These are phyloP conservation scores for Larix sibirica DNA, from an alignment of 83 land plant genomes.

Conservation along the genomic window DNA sequence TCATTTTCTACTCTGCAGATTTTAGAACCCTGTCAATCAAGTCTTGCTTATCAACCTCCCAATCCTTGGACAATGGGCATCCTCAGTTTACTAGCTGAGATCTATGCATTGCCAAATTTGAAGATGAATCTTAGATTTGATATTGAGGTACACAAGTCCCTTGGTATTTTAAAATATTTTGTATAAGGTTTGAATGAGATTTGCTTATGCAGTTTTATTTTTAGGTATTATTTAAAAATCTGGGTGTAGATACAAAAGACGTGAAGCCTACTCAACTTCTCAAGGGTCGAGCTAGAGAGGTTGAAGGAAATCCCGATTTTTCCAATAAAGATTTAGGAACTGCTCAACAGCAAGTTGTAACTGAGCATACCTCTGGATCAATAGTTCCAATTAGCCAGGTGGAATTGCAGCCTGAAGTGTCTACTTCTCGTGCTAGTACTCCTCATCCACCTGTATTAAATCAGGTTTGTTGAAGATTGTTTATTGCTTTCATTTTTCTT, in stretches of 20 bases:
- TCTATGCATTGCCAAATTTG: slow-evolving; percentile 90
- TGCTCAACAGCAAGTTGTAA: slow-evolving; percentile 40
- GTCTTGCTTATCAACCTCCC: slow-evolving; percentile 97
- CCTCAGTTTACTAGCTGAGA: slow-evolving; percentile 85
- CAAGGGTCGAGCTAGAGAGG: slow-evolving; percentile 68
- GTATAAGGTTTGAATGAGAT: neutral
- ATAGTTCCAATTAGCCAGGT: slow-evolving; percentile 47
- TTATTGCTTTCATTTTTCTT: neutral
- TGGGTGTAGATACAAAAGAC: slow-evolving; percentile 93
- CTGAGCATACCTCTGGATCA: slow-evolving; percentile 46
- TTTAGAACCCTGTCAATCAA: slow-evolving; percentile 88
- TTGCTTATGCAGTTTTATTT: slow-evolving; percentile 2
- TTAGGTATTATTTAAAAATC: slow-evolving; percentile 95
- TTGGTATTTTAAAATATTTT: neutral
- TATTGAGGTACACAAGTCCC: slow-evolving; percentile 74
- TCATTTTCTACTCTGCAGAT: slow-evolving; percentile 47
- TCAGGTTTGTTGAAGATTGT: slow-evolving; percentile 43
- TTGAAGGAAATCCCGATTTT: slow-evolving; percentile 97
- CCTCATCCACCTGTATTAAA: slow-evolving; percentile 34
- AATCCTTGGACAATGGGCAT: slow-evolving; percentile 99
- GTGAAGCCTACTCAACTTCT: slow-evolving; percentile 84
- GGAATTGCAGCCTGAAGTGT: slow-evolving; percentile 49
- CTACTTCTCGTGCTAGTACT: slow-evolving; percentile 30
- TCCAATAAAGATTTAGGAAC: slow-evolving; percentile 80
- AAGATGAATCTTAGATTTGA: slow-evolving; percentile 99